Evolutionary conservation across 116 monocot genomes (phyloP).

Genomic region (Posidonia oceanica): DNA sequence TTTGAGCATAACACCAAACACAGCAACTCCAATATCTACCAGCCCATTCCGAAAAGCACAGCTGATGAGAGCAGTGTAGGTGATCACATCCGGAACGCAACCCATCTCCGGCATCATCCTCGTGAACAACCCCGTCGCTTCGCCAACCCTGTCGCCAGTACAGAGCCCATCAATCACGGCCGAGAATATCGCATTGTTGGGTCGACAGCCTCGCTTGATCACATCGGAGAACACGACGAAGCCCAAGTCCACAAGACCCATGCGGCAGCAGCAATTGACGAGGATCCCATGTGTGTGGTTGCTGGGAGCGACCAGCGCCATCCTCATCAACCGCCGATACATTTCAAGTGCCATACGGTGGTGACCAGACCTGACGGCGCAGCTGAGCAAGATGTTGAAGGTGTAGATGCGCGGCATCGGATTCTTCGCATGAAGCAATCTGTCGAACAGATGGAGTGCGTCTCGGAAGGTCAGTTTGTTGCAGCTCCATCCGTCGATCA

Average conservation of each 20-base stretch:
- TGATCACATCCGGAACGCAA: neutral
- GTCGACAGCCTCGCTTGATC: conserved; percentile 5
- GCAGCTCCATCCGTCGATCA: too few relatives aligned
- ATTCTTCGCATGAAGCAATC: too few relatives aligned
- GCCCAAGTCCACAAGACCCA: neutral
- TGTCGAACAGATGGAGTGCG: too few relatives aligned
- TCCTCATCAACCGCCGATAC: too few relatives aligned
- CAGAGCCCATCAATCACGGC: conserved; percentile 4
- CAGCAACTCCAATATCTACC: neutral
- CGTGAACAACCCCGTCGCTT: conserved; percentile 1
- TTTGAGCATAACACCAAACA: conserved; percentile 5
- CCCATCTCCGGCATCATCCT: neutral
- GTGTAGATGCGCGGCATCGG: too few relatives aligned
- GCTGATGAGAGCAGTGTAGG: neutral
- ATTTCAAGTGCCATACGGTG: too few relatives aligned
- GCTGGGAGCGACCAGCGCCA: neutral
- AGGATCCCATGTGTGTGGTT: neutral
- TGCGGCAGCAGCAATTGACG: conserved; percentile 4
- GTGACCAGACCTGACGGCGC: too few relatives aligned
- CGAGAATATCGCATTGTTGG: neutral
- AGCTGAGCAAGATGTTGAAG: too few relatives aligned
- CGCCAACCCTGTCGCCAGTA: neutral
- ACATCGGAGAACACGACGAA: conserved; percentile 1
- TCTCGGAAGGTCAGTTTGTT: too few relatives aligned
- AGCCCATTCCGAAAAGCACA: conserved; percentile 4